Evolutionary conservation across 2,329 filamentous ascomycete species (phyloP).

Genomic region (Paraconiothyrium brasiliense): DNA sequence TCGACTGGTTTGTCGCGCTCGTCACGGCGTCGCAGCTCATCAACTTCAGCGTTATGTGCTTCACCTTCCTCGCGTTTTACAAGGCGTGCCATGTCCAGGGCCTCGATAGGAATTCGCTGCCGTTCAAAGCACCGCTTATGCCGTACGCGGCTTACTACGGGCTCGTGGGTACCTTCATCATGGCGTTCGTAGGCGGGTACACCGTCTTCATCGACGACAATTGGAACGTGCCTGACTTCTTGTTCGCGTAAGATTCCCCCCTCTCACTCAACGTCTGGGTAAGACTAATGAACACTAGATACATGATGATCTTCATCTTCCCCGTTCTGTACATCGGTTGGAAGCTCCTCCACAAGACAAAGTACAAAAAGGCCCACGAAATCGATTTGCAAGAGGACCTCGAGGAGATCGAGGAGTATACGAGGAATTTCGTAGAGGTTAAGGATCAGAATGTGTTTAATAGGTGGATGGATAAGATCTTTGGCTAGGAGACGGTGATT

Average conservation of each 20-base stretch:
- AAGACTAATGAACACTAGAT: conserved; percentile 50
- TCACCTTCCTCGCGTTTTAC: conserved; percentile 77
- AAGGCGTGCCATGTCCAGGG: conserved; percentile 75
- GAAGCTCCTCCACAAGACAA: conserved; percentile 75
- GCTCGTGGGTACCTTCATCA: conserved; percentile 69
- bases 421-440: conserved; percentile 65
- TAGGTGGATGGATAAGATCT: conserved; percentile 56
- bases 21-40: conserved; percentile 74
- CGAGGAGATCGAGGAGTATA: conserved; percentile 74
- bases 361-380: conserved; percentile 64
- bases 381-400: conserved; percentile 71
- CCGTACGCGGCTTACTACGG: conserved; percentile 77
- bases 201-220: conserved; percentile 75
- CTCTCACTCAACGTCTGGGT: background rate
- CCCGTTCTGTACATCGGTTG: conserved; percentile 74
- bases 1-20: conserved; percentile 78
- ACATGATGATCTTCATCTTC: conserved; percentile 77
- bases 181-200: conserved; percentile 80
- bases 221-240: conserved; percentile 75
- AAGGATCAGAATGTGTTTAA: conserved; percentile 59
- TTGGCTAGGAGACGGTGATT: conserved; percentile 38
- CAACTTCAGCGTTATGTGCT: conserved; percentile 64
- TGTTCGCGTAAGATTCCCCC: conserved; percentile 68
- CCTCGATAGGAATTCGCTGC: conserved; percentile 71
- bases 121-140: conserved; percentile 74